A percentile compares a stretch with the other conserved stretches of the same genome.
These are phyloP conservation scores for Canavalia ensiformis DNA, from an alignment of 306 rosid species.

Conservation along the genomic window DNA sequence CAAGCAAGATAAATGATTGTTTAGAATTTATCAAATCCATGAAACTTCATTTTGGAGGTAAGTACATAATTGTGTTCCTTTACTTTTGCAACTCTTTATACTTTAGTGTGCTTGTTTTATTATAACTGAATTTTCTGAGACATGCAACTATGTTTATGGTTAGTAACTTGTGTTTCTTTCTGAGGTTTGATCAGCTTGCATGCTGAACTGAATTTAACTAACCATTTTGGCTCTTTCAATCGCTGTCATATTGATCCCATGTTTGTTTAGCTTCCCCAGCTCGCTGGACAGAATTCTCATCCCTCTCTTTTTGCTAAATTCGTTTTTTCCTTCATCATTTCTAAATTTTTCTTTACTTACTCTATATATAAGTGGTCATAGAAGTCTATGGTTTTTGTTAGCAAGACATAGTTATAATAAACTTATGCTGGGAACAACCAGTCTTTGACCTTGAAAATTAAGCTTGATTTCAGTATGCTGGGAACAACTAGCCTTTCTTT, in stretches of 20 bases:
- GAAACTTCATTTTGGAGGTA: constrained; percentile 76
- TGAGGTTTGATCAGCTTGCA: constrained; percentile 12
- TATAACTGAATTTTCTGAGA: constrained; percentile 20
- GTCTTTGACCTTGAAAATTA: constrained; percentile 25
- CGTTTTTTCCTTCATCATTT: constrained; percentile 5
- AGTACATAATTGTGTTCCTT: constrained; percentile 30
- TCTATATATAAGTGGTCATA: constrained; percentile 32
- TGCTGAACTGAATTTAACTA: constrained; percentile 5
- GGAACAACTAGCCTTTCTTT: too few relatives aligned
- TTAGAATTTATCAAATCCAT: constrained; percentile 76
- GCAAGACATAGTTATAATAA: constrained; percentile 2
- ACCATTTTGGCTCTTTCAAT: constrained; percentile 1
- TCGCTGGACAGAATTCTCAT: constrained; percentile 11
- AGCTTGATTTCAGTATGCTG: constrained; percentile 31
- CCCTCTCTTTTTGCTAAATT: constrained; percentile 18
- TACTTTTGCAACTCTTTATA: constrained; percentile 25
- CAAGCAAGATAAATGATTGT: constrained; percentile 85
- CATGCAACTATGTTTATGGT: constrained; percentile 17
- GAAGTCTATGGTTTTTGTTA: constrained; percentile 10
- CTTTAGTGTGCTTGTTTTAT: constrained; percentile 8
- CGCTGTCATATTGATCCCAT: constrained; percentile 5
- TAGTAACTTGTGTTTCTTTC: constrained; percentile 12
- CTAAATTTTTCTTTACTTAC: not conserved
- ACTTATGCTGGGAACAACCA: constrained; percentile 12
- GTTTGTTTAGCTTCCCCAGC: constrained; percentile 19